Evolutionary conservation across 2,329 filamentous ascomycete species (phyloP).

Genomic region (Talaromyces sp.): DNA sequence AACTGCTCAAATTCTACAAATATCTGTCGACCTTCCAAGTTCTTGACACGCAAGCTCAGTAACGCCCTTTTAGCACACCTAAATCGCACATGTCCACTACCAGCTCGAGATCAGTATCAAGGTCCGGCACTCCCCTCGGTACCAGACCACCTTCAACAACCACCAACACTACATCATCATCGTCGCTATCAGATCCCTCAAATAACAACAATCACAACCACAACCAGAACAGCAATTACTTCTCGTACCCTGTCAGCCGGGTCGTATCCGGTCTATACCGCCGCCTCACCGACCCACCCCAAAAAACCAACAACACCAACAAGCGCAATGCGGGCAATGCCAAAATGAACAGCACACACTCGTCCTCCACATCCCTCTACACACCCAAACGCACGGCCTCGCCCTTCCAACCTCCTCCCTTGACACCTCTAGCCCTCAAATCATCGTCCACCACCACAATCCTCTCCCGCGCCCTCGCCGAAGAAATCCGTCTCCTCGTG

Average conservation of each 20-base stretch:
- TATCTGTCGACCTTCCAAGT: neutral
- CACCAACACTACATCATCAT: conserved; percentile 16
- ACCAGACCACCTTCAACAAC: conserved; percentile 13
- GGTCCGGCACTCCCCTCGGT: conserved; percentile 17
- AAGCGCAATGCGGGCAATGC: conserved; percentile 11
- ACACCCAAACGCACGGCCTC: conserved; percentile 60
- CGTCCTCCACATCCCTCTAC: conserved; percentile 40
- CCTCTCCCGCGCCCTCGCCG: conserved; percentile 70
- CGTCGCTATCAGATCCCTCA: conserved; percentile 17
- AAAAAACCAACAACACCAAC: conserved; percentile 19
- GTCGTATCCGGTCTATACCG: conserved; percentile 63
- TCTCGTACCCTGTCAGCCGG: conserved; percentile 51
- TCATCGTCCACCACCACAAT: conserved; percentile 54
- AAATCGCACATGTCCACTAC: conserved; percentile 17
- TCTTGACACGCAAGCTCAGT: neutral
- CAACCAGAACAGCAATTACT: conserved; percentile 34
- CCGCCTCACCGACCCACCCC: conserved; percentile 53
- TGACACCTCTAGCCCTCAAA: conserved; percentile 71
- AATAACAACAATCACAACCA: conserved; percentile 34
- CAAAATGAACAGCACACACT: conserved; percentile 36
- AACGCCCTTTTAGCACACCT: neutral
- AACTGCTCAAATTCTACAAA: neutral
- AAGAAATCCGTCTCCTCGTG: conserved; percentile 87
- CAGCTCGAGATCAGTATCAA: conserved; percentile 14
- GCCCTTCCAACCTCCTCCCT: conserved; percentile 81